Conservation (phyloP, 129 eudicot species). For the Escallonia herrerae region DNA sequence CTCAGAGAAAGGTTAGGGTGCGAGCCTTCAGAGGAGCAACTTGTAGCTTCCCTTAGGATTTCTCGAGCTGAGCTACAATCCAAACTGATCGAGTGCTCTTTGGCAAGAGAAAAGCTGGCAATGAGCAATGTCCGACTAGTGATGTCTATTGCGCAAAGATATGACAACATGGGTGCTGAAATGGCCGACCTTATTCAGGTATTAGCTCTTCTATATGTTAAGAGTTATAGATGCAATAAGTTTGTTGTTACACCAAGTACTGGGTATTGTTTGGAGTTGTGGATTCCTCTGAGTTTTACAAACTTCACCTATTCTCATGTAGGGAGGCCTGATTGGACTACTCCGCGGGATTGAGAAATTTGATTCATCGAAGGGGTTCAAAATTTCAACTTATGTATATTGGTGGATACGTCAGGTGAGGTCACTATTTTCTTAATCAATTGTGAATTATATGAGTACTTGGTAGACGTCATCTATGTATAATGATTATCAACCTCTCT, state of each 20-base stretch:
- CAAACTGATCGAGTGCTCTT: conserved; percentile 64
- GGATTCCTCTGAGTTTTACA: background rate
- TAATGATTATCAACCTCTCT: too few species aligned
- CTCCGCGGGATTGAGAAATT: conserved; percentile 94
- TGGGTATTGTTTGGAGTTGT: background rate
- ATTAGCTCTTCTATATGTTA: conserved; percentile 5
- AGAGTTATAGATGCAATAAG: conserved; percentile 5
- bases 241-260: background rate
- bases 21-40: conserved; percentile 88
- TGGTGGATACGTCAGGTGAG: conserved; percentile 99
- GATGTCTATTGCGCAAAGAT: conserved; percentile 90
- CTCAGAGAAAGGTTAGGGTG: conserved; percentile 68
- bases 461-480: too few species aligned
- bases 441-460: too few species aligned
- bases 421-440: background rate
- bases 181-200: conserved; percentile 97
- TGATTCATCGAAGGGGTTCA: conserved; percentile 92
- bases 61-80: conserved; percentile 59
- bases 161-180: conserved; percentile 94
- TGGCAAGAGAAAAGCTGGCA: conserved; percentile 92
- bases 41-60: conserved; percentile 63
- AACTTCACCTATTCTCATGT: conserved; percentile 9
- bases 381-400: conserved; percentile 90
- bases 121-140: conserved; percentile 94
- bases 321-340: conserved; percentile 96